Evolutionary conservation across 495 filamentous ascomycete species (phyloP), one percentile per base, ranked within the genome.

Genomic region (Glonium stellatum): DNA sequence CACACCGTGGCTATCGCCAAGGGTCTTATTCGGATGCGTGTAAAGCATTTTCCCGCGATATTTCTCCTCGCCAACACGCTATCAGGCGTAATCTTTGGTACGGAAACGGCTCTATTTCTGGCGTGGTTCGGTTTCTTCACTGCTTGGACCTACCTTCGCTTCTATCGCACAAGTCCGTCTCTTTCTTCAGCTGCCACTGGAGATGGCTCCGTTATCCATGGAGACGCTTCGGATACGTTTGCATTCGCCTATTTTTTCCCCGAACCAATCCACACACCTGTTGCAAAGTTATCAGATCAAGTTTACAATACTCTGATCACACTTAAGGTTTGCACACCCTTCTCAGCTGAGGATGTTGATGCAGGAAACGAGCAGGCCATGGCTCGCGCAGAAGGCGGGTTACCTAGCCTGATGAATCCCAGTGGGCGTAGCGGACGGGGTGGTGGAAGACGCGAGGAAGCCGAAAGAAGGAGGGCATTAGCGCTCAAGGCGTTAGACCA

Each of bases 1-100:
- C 93, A 98, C 74, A 97, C 93, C n/a, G 92, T 98, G 41, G 88
- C 91, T 0, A 81, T 98, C 62, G 89, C 95, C 76, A 85, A 86
- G 62, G 89, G 89, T 56, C 74, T 96, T 50, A 69, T 98, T 53
- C 95, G 92, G 55, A 82, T 97, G 67, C 90, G 93, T 55, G 90
- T 98, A 12, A 90, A 90, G 64, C 90, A 93, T 66, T 96, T 97
- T 70, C 93, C 93, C 9, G 86, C 93, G 19, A 77, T 97, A 46
- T 97, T 96, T 71, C 81, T 95, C 60, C 72, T 91, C 27, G 80
- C 92, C 53, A 87, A 88, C 58, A 80, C 86, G 4, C 74, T 97
- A 34, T 86, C 85, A 57, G 80, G 92, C 11, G 78, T 93, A n/a
- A 71, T 91, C 13, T 75, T 97, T 60, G 86, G 92, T 56, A 91